Evolutionary conservation across 768 basidiomycete genomes (phyloP).

Genomic region (Phaffia tasmanica): DNA sequence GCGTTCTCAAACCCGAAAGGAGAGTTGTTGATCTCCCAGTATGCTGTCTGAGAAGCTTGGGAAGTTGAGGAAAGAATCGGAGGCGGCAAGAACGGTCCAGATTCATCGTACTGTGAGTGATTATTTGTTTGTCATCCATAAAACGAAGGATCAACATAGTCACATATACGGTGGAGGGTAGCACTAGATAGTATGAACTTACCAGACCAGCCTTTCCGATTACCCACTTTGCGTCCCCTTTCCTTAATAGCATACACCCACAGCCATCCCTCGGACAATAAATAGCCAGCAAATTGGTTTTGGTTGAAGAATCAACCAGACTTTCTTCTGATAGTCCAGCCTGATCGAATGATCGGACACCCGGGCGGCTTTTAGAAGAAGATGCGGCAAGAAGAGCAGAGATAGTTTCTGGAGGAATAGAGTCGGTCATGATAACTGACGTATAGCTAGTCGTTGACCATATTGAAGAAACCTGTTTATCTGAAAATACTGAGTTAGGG

Average conservation of each 20-base stretch:
- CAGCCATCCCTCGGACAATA: constrained; percentile 37
- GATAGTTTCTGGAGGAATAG: no score
- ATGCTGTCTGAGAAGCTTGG: constrained; percentile 17
- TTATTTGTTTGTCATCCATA: neutral
- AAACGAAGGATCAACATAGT: neutral
- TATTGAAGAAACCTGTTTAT: no score
- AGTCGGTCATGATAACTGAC: no score
- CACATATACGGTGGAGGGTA: neutral
- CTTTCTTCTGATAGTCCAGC: no score
- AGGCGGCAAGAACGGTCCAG: constrained; percentile 30
- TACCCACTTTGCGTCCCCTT: constrained; percentile 30
- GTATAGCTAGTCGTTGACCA: no score
- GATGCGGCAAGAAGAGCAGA: no score
- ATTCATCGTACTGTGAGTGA: constrained; percentile 6
- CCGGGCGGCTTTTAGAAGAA: no score
- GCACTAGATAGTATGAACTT: constrained; percentile 4
- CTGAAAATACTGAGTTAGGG: no score
- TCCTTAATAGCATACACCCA: constrained; percentile 33
- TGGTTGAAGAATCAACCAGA: no score
- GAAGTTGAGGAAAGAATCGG: constrained; percentile 31
- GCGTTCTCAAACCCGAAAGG: constrained; percentile 39
- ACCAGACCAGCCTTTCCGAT: constrained; percentile 29
- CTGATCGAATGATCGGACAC: no score
- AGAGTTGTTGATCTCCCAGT: constrained; percentile 33
- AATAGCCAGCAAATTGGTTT: constrained; percentile 17